phyloP scores from a whole-genome alignment of 257 asterid genomes.

The Orobanche coerulescens region DNA sequence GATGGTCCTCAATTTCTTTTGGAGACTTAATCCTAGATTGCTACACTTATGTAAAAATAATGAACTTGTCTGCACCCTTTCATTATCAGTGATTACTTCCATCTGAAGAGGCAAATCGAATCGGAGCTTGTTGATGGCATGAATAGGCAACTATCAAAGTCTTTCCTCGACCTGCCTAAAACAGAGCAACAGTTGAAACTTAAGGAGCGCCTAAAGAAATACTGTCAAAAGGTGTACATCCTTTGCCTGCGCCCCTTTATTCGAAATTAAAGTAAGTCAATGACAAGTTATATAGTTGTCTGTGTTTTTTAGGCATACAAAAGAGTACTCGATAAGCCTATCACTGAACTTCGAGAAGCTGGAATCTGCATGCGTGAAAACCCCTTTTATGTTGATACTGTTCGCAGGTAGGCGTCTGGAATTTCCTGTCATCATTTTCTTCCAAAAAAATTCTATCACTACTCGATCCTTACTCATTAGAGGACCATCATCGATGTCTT shows the following conservation, averaged over 20 bases:
- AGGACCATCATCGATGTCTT: constrained; percentile 13
- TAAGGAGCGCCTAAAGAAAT: constrained; percentile 88
- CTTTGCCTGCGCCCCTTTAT: constrained; percentile 17
- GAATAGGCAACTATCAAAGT: constrained; percentile 49
- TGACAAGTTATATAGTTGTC: constrained; percentile 9
- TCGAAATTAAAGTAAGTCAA: constrained; percentile 14
- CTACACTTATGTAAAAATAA: constrained; percentile 17
- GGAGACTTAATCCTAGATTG: constrained; percentile 16
- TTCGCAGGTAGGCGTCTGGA: constrained; percentile 64
- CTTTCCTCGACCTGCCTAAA: constrained; percentile 88
- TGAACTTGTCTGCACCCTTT: constrained; percentile 18
- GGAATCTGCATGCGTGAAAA: constrained; percentile 99
- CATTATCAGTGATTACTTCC: constrained; percentile 73
- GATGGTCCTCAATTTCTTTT: constrained; percentile 17
- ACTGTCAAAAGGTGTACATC: constrained; percentile 79
- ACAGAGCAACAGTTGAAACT: constrained; percentile 84
- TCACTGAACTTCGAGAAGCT: constrained; percentile 92
- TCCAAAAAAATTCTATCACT: constrained; percentile 7
- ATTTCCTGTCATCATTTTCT: constrained; percentile 8
- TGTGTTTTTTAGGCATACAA: constrained; percentile 66
- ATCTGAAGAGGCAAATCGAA: constrained; percentile 94
- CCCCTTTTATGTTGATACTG: constrained; percentile 95
- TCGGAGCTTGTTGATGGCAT: constrained; percentile 66
- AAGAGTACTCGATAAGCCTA: constrained; percentile 89
- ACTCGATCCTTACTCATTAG: background rate